These are phyloP conservation scores for Ophiostoma australiae DNA, from an alignment of 2,329 filamentous ascomycete genomes.

Conservation along the genomic window DNA sequence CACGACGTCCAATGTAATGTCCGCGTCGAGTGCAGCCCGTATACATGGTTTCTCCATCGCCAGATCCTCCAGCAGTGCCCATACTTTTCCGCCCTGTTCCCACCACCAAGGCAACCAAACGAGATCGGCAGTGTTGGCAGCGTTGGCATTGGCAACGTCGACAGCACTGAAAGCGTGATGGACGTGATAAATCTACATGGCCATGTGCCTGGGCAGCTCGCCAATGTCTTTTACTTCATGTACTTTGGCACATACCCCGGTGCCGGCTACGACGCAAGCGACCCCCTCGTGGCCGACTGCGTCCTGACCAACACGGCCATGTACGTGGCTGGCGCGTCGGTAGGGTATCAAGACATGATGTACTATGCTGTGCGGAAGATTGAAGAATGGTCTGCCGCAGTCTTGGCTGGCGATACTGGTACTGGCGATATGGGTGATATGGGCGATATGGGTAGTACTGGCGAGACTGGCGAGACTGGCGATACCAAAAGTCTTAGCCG, in stretches of 20 bases:
- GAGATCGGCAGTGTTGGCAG: neutral
- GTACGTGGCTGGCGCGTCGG: constrained; percentile 31
- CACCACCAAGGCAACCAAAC: neutral
- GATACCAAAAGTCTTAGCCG: too few relatives aligned
- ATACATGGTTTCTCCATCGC: constrained; percentile 23
- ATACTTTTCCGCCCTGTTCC: constrained; percentile 20
- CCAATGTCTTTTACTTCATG: constrained; percentile 31
- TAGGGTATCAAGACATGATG: constrained; percentile 31
- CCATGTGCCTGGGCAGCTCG: constrained; percentile 28
- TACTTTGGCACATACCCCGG: constrained; percentile 29
- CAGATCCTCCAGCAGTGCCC: constrained; percentile 21
- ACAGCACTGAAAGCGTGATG: neutral
- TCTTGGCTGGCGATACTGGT: neutral
- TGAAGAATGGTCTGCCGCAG: constrained; percentile 31
- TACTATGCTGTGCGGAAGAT: constrained; percentile 43
- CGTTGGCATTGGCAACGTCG: too few relatives aligned
- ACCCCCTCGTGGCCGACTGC: constrained; percentile 27
- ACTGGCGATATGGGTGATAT: neutral
- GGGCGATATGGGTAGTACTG: too few relatives aligned
- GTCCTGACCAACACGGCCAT: constrained; percentile 29
- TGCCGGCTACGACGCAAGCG: constrained; percentile 21
- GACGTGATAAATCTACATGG: constrained; percentile 21
- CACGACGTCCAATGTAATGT: constrained; percentile 21
- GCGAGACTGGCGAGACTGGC: too few relatives aligned
- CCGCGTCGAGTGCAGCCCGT: constrained; percentile 17